Evolutionary conservation across 208 protist genomes (phyloP).

Genomic region (Willaertia magna): DNA sequence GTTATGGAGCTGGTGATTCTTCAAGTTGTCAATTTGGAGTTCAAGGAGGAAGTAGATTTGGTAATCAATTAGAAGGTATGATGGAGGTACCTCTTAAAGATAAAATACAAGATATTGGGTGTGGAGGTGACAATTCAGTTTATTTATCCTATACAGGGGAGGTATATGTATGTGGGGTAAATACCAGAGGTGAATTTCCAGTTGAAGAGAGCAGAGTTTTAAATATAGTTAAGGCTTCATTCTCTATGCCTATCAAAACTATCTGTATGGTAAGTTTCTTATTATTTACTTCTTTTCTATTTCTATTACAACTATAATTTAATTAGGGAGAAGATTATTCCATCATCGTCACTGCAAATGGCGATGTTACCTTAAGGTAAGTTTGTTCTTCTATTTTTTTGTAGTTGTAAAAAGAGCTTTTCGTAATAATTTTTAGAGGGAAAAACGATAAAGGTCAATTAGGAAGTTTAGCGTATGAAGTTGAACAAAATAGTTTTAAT

Average conservation of each 20-base stretch:
- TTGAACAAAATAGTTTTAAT: not conserved
- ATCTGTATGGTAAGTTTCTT: too few relatives aligned
- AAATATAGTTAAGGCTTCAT: too few relatives aligned
- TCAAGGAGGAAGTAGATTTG: not conserved
- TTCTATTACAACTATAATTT: too few relatives aligned
- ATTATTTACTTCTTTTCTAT: too few relatives aligned
- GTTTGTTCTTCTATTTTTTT: not conserved
- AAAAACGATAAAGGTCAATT: not conserved
- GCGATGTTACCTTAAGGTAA: not conserved
- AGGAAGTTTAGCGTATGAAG: not conserved
- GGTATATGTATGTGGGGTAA: too few relatives aligned
- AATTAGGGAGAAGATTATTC: too few relatives aligned
- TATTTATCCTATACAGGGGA: too few relatives aligned
- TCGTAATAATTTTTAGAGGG: not conserved
- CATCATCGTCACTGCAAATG: too few relatives aligned
- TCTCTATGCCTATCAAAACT: too few relatives aligned
- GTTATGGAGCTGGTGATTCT: not conserved
- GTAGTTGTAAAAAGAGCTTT: not conserved
- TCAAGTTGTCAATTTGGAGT: not conserved
- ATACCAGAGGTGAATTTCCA: too few relatives aligned
- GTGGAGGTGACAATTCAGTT: not conserved
- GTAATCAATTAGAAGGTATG: not conserved
- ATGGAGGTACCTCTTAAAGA: too few relatives aligned
- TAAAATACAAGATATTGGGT: not conserved
- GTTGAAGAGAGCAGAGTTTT: too few relatives aligned